Evolutionary conservation across 805 yeast species (phyloP).

Genomic region (Ogataea ganodermae): DNA sequence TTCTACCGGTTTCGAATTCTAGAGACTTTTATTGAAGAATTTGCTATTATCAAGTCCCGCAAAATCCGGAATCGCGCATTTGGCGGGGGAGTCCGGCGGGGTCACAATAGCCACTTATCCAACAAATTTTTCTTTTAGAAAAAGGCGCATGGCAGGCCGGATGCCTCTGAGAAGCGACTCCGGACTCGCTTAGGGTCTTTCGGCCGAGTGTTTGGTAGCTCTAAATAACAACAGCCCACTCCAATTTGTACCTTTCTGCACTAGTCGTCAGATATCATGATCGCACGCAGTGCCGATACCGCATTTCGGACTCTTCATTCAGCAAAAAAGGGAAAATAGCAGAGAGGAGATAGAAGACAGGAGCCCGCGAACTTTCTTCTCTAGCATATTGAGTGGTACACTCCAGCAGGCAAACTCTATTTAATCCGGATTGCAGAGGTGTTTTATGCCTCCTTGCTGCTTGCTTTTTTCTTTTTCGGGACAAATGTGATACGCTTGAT

Average conservation of each 20-base stretch:
- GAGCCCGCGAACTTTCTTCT: slow-evolving; percentile 2
- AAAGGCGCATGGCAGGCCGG: too few species aligned
- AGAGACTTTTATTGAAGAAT: neutral
- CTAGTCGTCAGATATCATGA: too few species aligned
- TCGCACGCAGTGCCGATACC: too few species aligned
- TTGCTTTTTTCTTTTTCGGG: slow-evolving; percentile 9
- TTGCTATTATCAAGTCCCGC: neutral
- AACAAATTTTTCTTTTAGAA: neutral
- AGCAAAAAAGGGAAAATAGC: neutral
- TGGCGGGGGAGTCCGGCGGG: slow-evolving; percentile 7
- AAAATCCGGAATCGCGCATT: neutral
- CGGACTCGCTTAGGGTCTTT: too few species aligned
- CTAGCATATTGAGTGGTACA: neutral
- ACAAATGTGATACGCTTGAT: slow-evolving; percentile 9
- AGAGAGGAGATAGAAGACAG: slow-evolving; percentile 1
- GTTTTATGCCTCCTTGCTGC: slow-evolving; percentile 6
- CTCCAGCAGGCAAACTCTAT: neutral
- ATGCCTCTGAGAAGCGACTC: too few species aligned
- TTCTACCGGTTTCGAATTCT: neutral
- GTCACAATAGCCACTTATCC: slow-evolving; percentile 4
- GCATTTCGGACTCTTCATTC: too few species aligned
- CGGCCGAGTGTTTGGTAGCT: too few species aligned
- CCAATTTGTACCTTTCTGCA: too few species aligned
- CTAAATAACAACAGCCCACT: too few species aligned
- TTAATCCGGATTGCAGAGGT: slow-evolving; percentile 3